Percentiles rank a stretch among this genome's conserved stretches.
These are phyloP conservation scores for Tolypocladium paradoxum DNA, from an alignment of 2,329 filamentous ascomycete species.

Conservation along the genomic window DNA sequence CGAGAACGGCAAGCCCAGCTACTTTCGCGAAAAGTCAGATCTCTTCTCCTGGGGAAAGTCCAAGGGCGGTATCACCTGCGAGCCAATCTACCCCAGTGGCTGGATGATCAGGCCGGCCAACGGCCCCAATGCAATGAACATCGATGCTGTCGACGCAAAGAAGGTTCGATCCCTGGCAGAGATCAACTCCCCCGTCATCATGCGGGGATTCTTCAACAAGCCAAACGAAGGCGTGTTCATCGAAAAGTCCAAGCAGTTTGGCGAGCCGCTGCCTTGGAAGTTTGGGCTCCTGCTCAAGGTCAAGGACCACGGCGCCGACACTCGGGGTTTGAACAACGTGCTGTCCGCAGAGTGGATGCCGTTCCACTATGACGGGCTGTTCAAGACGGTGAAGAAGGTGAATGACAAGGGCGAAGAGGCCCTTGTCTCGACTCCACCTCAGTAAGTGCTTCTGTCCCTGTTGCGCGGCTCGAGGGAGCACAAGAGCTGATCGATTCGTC, in stretches of 20 bases:
- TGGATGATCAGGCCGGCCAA: conserved; percentile 26
- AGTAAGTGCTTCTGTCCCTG: conserved; percentile 14
- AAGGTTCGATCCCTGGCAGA: conserved; percentile 37
- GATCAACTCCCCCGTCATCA: conserved; percentile 39
- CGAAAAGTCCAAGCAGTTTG: conserved; percentile 34
- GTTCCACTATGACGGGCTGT: conserved; percentile 46
- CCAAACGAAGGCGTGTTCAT: conserved; percentile 33
- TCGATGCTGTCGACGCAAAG: conserved; percentile 30
- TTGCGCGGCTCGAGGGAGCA: background rate
- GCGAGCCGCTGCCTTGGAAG: conserved; percentile 38
- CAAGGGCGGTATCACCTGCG: conserved; percentile 25
- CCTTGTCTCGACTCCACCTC: conserved; percentile 31
- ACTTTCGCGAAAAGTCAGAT: conserved; percentile 36
- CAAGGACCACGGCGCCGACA: conserved; percentile 33
- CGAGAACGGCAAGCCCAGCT: conserved; percentile 32
- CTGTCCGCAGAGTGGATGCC: conserved; percentile 44
- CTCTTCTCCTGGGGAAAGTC: conserved; percentile 29
- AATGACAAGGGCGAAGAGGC: conserved; percentile 28
- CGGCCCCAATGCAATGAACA: conserved; percentile 19
- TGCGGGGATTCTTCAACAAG: conserved; percentile 40
- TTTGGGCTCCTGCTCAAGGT: conserved; percentile 41
- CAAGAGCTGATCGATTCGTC: background rate
- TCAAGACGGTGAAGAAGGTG: conserved; percentile 35
- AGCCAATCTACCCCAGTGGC: conserved; percentile 37
- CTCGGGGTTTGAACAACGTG: conserved; percentile 38